Evolutionary conservation across 768 basidiomycete species (phyloP), one percentile per base, ranked within the genome.

Genomic region (Tricholoma hemisulphureum): DNA sequence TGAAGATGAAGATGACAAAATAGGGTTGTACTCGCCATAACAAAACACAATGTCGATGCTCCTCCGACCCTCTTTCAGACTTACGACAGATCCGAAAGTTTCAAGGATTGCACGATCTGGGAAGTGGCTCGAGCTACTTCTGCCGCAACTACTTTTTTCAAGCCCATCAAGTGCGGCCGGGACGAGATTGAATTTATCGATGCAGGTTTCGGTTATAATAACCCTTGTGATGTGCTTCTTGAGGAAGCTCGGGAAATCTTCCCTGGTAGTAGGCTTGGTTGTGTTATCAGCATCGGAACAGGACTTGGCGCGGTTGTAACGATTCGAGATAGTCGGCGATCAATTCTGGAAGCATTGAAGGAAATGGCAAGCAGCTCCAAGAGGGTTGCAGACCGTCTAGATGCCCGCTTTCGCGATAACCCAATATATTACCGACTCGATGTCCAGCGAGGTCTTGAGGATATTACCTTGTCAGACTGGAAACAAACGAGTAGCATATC

Each of bases 91-190:
- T 56, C 61, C 34, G 49, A 58, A 21, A 24, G 48, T 18, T 23
- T n/a, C 48, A 10, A 35, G 6, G 18, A 45, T 24, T 60, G 53
- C 51, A 56, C 43, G 43, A 61, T 66, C 5, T 66, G 65, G 65
- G 45, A 63, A 46, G 65, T 59, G 2, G 63, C 57, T 9, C 58
- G 65, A 6, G 65, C 65, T 3, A 66, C 65, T 1, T 56, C 59
- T 24, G 64, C 66, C 8, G 65, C 63, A 2, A 53, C 60, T 16
- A 62, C 61, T 3, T 66, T 62, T 35, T 66, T 65, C 56, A 58
- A 58, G 24, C 18, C 2, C 5, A 39, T 39, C 16, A 11, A 39
- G 37, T 9, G 6, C 5, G 37, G 37, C 16, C 37, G 7, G 7
- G 11, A 11, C 3, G 37, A 6, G 7, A n/a, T n/a, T 5, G 2